These are phyloP conservation scores for Penicillium paneum DNA, from an alignment of 2,329 filamentous ascomycete genomes.

Conservation along the genomic window DNA sequence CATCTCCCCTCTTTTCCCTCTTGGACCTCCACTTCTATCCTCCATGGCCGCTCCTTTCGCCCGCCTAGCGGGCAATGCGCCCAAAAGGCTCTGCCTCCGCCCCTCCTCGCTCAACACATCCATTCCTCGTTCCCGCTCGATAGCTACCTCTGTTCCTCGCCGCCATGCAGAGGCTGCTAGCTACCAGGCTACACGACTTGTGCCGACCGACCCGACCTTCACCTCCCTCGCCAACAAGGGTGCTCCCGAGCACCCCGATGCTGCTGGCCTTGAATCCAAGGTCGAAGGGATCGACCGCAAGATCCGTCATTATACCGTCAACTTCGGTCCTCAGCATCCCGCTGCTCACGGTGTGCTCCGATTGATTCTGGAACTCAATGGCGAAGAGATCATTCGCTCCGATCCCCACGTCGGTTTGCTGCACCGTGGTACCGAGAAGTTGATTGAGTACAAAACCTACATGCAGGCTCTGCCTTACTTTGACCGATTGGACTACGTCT, in stretches of 20 bases:
- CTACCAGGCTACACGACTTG: conserved; percentile 53
- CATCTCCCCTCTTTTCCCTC: conserved; percentile 23
- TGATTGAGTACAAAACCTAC: conserved; percentile 99
- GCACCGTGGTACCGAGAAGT: conserved; percentile 96
- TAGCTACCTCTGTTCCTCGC: conserved; percentile 56
- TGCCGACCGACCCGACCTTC: conserved; percentile 58
- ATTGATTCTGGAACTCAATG: conserved; percentile 94
- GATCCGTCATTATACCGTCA: conserved; percentile 98
- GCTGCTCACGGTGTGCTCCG: conserved; percentile 97
- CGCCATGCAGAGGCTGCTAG: conserved; percentile 50
- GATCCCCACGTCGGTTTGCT: conserved; percentile 96
- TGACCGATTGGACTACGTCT: conserved; percentile 97
- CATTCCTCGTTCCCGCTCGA: conserved; percentile 50
- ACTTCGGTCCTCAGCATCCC: conserved; percentile 98
- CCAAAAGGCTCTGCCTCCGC: conserved; percentile 58
- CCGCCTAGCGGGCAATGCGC: conserved; percentile 58
- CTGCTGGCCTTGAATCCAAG: conserved; percentile 48
- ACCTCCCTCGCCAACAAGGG: conserved; percentile 43
- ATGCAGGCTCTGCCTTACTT: conserved; percentile 98
- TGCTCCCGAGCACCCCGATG: conserved; percentile 39
- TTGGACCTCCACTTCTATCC: conserved; percentile 19
- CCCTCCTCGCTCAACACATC: conserved; percentile 46
- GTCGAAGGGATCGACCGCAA: conserved; percentile 60
- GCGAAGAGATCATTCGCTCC: conserved; percentile 93
- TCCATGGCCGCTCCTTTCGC: conserved; percentile 60